Evolutionary conservation across 1,139 yeast species (phyloP).

Genomic region (Suhomyces bribrorum): DNA sequence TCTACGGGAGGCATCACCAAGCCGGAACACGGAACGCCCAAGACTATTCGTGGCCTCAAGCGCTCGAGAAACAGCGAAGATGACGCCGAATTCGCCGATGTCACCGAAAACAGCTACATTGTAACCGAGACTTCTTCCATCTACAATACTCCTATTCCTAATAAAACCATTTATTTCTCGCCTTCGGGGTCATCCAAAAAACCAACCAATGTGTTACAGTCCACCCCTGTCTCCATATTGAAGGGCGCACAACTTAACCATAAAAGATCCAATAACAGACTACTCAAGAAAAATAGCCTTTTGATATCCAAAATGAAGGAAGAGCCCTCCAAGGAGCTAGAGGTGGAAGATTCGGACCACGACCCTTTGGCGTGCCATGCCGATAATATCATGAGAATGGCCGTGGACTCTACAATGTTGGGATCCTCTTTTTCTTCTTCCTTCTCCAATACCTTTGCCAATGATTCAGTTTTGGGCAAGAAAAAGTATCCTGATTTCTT

Average conservation of each 20-base stretch:
- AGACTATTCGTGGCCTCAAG: constrained; percentile 7
- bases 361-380: constrained; percentile 53
- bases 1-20: neutral
- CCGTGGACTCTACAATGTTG: constrained; percentile 50
- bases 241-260: constrained; percentile 17
- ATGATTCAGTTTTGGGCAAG: constrained; percentile 30
- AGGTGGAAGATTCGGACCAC: constrained; percentile 29
- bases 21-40: neutral
- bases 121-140: constrained; percentile 20
- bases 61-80: constrained; percentile 12
- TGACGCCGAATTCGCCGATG: constrained; percentile 9
- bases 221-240: constrained; percentile 29
- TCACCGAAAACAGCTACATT: constrained; percentile 12
- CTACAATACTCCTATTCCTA: constrained; percentile 32
- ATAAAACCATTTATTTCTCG: constrained; percentile 34
- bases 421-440: constrained; percentile 43
- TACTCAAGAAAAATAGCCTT: constrained; percentile 22
- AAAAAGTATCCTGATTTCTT: constrained; percentile 20
- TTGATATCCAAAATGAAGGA: constrained; percentile 12
- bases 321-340: constrained; percentile 3
- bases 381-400: constrained; percentile 50
- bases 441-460: constrained; percentile 36
- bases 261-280: constrained; percentile 16
- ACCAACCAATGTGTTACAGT: constrained; percentile 17
- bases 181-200: constrained; percentile 30